phyloP scores from a whole-genome alignment of 225 moss, liverwort and hornwort species.

The Polytrichum formosum region DNA sequence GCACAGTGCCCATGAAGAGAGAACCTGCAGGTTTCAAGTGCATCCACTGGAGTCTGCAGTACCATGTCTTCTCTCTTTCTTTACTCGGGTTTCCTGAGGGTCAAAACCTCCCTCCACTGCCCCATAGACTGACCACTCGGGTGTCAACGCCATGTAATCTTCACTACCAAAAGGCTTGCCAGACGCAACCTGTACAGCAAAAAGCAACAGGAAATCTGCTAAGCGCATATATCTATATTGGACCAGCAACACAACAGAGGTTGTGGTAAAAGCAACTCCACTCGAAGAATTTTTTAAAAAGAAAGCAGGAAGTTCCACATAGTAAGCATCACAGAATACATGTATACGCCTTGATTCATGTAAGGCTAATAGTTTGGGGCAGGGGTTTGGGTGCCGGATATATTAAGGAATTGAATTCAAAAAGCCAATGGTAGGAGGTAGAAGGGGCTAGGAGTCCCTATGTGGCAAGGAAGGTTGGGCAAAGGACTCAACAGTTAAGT shows the following conservation, averaged over 20 bases:
- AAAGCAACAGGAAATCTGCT: slow-evolving; percentile 6
- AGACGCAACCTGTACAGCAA: slow-evolving; percentile 53
- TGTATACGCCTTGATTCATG: too few relatives aligned
- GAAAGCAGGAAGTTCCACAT: background rate
- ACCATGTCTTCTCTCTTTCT: slow-evolving; percentile 91
- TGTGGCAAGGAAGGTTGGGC: too few relatives aligned
- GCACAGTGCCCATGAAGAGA: background rate
- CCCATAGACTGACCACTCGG: slow-evolving; percentile 93
- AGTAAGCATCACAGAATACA: background rate
- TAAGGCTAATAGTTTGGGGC: too few relatives aligned
- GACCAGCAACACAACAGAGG: too few relatives aligned
- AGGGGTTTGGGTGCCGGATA: too few relatives aligned
- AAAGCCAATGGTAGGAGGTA: too few relatives aligned
- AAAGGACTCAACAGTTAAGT: too few relatives aligned
- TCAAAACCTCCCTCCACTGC: slow-evolving; percentile 90
- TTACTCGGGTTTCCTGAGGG: slow-evolving; percentile 84
- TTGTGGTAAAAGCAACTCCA: too few relatives aligned
- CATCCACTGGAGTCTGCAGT: slow-evolving; percentile 77
- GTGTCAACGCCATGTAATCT: slow-evolving; percentile 90
- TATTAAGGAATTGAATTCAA: too few relatives aligned
- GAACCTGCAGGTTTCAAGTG: slow-evolving; percentile 43
- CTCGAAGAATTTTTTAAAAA: too few relatives aligned
- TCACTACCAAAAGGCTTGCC: slow-evolving; percentile 77
- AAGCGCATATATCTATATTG: too few relatives aligned
- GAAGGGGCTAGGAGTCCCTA: too few relatives aligned